phyloP scores from a whole-genome alignment of 139 green algal genomes.

The Closterium sp. region DNA sequence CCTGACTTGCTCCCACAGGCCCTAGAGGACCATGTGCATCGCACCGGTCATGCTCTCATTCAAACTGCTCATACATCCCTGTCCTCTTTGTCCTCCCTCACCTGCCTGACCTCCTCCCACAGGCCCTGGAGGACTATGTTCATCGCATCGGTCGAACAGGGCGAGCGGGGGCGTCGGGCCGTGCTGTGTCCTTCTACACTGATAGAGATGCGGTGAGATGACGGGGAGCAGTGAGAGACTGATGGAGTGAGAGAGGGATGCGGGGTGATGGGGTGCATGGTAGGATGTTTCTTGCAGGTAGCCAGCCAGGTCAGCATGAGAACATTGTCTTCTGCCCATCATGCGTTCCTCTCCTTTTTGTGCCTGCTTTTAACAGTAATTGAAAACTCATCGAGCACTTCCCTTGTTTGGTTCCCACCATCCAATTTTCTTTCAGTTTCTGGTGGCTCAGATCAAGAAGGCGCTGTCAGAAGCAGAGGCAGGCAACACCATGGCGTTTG shows the following conservation, averaged over 20 bases:
- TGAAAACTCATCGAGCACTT: neutral
- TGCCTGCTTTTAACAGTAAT: neutral
- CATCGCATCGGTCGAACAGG: conserved; percentile 85
- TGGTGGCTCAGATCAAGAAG: conserved; percentile 68
- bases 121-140: conserved; percentile 78
- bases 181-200: conserved; percentile 77
- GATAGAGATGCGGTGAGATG: conserved; percentile 60
- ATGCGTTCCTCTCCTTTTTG: neutral
- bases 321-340: neutral
- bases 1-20: neutral
- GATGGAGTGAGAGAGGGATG: neutral
- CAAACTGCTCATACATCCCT: no score
- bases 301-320: no score
- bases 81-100: neutral
- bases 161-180: conserved; percentile 66
- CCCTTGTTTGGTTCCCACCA: neutral
- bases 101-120: neutral
- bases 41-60: no score
- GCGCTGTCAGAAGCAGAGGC: conserved; percentile 72
- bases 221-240: neutral
- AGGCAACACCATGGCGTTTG: conserved; percentile 79
- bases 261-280: neutral
- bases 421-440: neutral
- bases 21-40: conserved; percentile 56
- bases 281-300: neutral